Conservation (phyloP, 805 yeast genomes). For the Osmozyma mogii region DNA sequence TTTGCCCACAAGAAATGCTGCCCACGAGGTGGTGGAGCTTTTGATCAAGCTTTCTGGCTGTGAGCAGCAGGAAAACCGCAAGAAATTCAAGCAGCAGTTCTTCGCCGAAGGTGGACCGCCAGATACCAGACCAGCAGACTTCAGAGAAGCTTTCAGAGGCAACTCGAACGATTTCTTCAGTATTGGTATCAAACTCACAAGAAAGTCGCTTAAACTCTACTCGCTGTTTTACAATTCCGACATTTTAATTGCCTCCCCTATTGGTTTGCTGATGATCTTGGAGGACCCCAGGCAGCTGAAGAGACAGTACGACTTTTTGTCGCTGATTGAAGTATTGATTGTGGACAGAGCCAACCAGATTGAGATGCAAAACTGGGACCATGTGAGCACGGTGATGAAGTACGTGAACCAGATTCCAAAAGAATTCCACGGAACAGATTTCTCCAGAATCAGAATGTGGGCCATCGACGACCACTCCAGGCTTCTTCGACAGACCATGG, state of each 20-base stretch:
- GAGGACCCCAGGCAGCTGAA: conserved; percentile 51
- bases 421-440: conserved; percentile 74
- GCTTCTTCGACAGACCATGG: conserved; percentile 66
- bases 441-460: conserved; percentile 89
- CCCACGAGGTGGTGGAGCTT: conserved; percentile 58
- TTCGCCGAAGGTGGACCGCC: conserved; percentile 42
- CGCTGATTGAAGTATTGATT: conserved; percentile 77
- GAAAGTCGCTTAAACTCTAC: conserved; percentile 78
- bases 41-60: conserved; percentile 57
- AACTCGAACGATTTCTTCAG: conserved; percentile 89
- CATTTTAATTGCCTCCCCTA: conserved; percentile 82
- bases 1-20: conserved; percentile 76
- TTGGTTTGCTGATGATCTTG: conserved; percentile 70
- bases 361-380: conserved; percentile 91
- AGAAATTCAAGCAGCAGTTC: conserved; percentile 68
- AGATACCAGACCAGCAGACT: conserved; percentile 71
- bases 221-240: conserved; percentile 81
- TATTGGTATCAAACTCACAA: conserved; percentile 82
- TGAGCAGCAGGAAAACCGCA: conserved; percentile 72
- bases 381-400: conserved; percentile 56
- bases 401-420: conserved; percentile 72
- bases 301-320: conserved; percentile 71
- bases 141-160: conserved; percentile 72
- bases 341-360: conserved; percentile 81
- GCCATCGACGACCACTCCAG: conserved; percentile 75